These are phyloP conservation scores for Cyclotella kingstonii DNA, from an alignment of 108 stramenopile genomes.

Conservation along the genomic window DNA sequence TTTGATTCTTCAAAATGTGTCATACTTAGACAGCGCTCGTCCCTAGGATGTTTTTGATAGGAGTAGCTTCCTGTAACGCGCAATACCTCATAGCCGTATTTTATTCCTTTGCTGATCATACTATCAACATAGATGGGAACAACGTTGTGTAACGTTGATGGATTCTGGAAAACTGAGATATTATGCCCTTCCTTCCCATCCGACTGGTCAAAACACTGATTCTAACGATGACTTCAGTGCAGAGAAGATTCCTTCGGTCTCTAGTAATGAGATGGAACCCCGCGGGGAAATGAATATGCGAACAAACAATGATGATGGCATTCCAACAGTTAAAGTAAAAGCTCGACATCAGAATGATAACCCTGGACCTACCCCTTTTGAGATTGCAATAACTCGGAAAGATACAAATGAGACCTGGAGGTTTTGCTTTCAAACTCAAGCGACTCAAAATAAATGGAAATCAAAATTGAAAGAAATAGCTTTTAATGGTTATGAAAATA, in stretches of 20 bases:
- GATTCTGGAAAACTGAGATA: slow-evolving; percentile 37
- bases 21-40: not conserved
- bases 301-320: not conserved
- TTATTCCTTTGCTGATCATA: too few relatives aligned
- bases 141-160: slow-evolving; percentile 32
- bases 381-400: slow-evolving; percentile 38
- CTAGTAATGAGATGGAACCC: slow-evolving; percentile 19
- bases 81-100: not conserved
- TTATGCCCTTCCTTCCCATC: slow-evolving; percentile 25
- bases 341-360: slow-evolving; percentile 21
- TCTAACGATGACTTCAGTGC: too few relatives aligned
- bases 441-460: slow-evolving; percentile 31
- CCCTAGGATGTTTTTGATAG: not conserved
- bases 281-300: slow-evolving; percentile 38
- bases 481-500: slow-evolving; percentile 1
- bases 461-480: slow-evolving; percentile 20
- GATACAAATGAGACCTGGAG: slow-evolving; percentile 43
- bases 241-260: slow-evolving; percentile 29
- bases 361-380: slow-evolving; percentile 45
- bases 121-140: slow-evolving; percentile 47
- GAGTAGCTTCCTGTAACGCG: not conserved
- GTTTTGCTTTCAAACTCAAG: slow-evolving; percentile 49
- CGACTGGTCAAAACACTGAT: not conserved
- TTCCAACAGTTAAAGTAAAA: slow-evolving; percentile 2
- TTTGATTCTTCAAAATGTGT: not conserved